Percentiles rank a stretch among this genome's conserved stretches.
Conservation (phyloP, 306 rosid species). For the Begonia fuchsioides region DNA sequence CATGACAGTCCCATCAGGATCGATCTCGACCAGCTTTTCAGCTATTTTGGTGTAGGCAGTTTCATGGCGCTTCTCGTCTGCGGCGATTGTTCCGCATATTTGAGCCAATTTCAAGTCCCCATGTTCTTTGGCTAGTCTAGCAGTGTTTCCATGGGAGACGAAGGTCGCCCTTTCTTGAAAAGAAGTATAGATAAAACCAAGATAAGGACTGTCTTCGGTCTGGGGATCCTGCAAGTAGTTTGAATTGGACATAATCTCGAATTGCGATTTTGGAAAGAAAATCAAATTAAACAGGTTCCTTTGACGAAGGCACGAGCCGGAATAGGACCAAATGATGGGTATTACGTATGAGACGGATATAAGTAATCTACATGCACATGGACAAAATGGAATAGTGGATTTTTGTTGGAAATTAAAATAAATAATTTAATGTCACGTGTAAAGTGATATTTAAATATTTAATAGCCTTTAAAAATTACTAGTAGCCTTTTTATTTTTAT, state of each 20-base stretch:
- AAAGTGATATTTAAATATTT: neutral
- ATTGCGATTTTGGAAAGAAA: too few relatives aligned
- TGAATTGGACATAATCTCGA: too few relatives aligned
- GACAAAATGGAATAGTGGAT: too few relatives aligned
- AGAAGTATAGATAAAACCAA: slow-evolving; percentile 80
- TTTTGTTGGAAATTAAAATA: too few relatives aligned
- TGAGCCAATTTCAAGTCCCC: slow-evolving; percentile 83
- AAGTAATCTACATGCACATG: too few relatives aligned
- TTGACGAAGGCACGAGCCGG: too few relatives aligned
- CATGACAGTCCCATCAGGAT: slow-evolving; percentile 59
- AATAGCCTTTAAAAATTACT: neutral
- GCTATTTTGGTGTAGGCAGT: slow-evolving; percentile 83
- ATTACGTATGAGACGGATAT: too few relatives aligned
- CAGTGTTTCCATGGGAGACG: slow-evolving; percentile 92
- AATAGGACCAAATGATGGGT: too few relatives aligned
- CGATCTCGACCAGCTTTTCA: slow-evolving; percentile 75
- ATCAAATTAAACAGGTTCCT: too few relatives aligned
- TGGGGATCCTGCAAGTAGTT: slow-evolving; percentile 47
- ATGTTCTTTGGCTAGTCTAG: slow-evolving; percentile 69
- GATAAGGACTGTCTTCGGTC: slow-evolving; percentile 83
- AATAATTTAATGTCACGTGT: neutral
- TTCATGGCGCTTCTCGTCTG: slow-evolving; percentile 91
- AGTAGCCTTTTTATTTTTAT: too few relatives aligned
- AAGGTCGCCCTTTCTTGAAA: slow-evolving; percentile 93
- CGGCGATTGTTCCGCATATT: slow-evolving; percentile 74